Evolutionary conservation across 2,329 filamentous ascomycete species (phyloP), one percentile per base, ranked within the genome.

Genomic region (Curvularia sp.): DNA sequence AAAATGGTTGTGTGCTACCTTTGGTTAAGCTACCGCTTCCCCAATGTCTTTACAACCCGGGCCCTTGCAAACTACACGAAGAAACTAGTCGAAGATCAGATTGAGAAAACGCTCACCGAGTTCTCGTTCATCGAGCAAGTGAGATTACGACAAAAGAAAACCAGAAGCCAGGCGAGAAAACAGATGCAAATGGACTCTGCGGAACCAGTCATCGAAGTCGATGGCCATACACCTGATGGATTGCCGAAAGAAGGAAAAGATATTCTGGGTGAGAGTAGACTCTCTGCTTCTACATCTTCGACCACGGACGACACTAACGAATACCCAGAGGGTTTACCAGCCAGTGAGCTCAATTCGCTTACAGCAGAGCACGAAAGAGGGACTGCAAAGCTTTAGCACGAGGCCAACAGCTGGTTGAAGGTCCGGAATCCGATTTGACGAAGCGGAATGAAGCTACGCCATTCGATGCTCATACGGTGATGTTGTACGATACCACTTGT

Each of bases 1-100:
- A 91, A 91, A 69, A 83, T 87, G 27, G 80, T 99, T 36, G 92
- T 94, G 43, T 80, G 93, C 46, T 99, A 98, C 73, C 83, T 96
- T 1, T 99, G 95, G 95, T 82, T 99, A 15, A 94, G 91, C 67
- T 98, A 94, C 77, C 89, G 94, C 6, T 96, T 94, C 75, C 83
- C 87, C 3, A 91, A 91, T 48, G 83, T 96, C 49, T 96, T 97
- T 75, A 84, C 81, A 5, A 91, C 89, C 63, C 86, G 94, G 67
- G 81, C 81, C 0, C 81, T 97, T 42, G 93, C 92, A 0, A 89
- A 91, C 63, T 88, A 97, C 72, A 86, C 92, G 48, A 96, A 97
- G 72, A 77, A 79, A 6, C 74, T 96, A 49, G 88, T 93, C 1
- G 93, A 97, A 78, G 82, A 87, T 50, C 87, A 86, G 73, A 93